A percentile compares a stretch with the other conserved stretches of the same genome.
phyloP scores from a whole-genome alignment of 192 early-diverging fungal species.

The Podila epicladia region DNA sequence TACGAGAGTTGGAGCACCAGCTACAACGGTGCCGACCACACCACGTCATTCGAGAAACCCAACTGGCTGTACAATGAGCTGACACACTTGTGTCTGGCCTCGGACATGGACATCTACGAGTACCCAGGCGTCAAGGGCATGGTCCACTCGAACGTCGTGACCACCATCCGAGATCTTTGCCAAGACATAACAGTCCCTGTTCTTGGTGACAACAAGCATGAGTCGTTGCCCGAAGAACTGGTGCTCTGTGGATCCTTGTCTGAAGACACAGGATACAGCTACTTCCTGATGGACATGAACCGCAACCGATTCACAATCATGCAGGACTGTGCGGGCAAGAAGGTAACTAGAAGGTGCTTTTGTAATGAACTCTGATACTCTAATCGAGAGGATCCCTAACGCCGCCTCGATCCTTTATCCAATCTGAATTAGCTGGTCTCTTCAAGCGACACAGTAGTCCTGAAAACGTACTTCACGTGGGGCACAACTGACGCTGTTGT shows the following conservation, averaged over 20 bases:
- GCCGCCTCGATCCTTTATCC: slow-evolving; percentile 7
- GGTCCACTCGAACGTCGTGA: slow-evolving; percentile 58
- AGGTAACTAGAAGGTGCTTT: slow-evolving; percentile 1
- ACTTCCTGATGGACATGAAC: slow-evolving; percentile 57
- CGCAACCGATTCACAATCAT: slow-evolving; percentile 42
- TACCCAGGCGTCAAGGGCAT: slow-evolving; percentile 54
- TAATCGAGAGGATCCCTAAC: not conserved
- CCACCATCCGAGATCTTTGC: slow-evolving; percentile 54
- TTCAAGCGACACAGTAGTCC: slow-evolving; percentile 38
- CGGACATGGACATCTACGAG: slow-evolving; percentile 46
- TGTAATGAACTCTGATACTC: not conserved
- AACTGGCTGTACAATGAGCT: slow-evolving; percentile 30
- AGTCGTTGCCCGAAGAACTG: slow-evolving; percentile 16
- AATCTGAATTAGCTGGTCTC: slow-evolving; percentile 28
- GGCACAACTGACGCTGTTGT: slow-evolving; percentile 16
- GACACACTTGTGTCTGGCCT: slow-evolving; percentile 15
- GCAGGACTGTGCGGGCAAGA: slow-evolving; percentile 57
- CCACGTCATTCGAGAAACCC: slow-evolving; percentile 50
- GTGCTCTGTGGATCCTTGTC: slow-evolving; percentile 54
- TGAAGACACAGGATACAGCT: slow-evolving; percentile 57
- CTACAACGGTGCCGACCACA: slow-evolving; percentile 46
- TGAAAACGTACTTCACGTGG: slow-evolving; percentile 37
- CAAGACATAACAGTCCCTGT: slow-evolving; percentile 23
- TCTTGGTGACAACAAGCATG: not conserved
- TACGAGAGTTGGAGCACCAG: slow-evolving; percentile 60